Evolutionary conservation across 768 basidiomycete species (phyloP), one percentile per base, ranked within the genome.

Genomic region (Boletellus emodensis): DNA sequence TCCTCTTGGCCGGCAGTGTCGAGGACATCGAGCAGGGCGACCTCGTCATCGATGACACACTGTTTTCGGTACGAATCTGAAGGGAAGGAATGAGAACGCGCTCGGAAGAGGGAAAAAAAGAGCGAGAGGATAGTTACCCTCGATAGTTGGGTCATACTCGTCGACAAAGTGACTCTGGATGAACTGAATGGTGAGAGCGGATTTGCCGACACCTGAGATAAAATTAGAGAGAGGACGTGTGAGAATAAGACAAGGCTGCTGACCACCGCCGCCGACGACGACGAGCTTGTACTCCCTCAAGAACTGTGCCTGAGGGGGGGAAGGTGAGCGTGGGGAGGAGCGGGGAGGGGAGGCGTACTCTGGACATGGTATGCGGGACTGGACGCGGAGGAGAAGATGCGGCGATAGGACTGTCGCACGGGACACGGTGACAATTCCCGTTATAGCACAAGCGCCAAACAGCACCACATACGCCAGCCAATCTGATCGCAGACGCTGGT

Each of bases 1-100:
- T 98, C 95, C 70, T 98, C 95, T 70, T 97, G 94, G 33, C 94
- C 94, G 46, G 94, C 94, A 14, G 94, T 97, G 73, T 96, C 94
- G 55, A 98, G 82, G 46, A 98, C 94, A 66, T 98, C 94, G 50
- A 96, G 83, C 44, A 96, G 78, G 17, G 94, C 94, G n/a, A 96
- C 91, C 70, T 97, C 92, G n/a, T 95, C 94, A 71, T 98, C 94
- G 57, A 98, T 93, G 32, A 95, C 86, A 56, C 92, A 94, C 66
- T 96, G 94, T 68, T 96, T 98, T 57, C 95, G 80, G 74, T 97
- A 98, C 40, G 94, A 96, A 66, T 98, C 94, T 93, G 45, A 22
- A 18, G 41, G 41, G 24, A 34, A 36, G 40, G 32, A 28, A 33
- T 40, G 35, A 42, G 41, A 44, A 13, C 15, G 47, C 43, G 51